Evolutionary conservation across 441 rosid genomes (phyloP).

Genomic region (Bocquillonia castaneifolia): DNA sequence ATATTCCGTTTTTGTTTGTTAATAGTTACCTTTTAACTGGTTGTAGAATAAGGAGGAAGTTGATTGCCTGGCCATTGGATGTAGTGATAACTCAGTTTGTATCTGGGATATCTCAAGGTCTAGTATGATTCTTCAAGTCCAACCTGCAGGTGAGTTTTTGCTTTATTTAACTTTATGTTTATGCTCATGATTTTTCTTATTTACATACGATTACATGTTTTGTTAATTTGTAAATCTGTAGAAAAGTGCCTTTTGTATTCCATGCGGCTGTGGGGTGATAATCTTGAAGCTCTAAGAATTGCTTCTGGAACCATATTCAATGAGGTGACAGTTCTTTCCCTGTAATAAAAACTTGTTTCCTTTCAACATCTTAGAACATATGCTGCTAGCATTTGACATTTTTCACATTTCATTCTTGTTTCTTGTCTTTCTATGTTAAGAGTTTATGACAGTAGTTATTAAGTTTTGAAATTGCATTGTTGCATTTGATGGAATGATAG

Average conservation of each 20-base stretch:
- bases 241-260: conserved; percentile 84
- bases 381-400: neutral
- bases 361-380: neutral
- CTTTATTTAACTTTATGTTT: neutral
- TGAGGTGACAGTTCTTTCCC: conserved; percentile 50
- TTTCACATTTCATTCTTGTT: neutral
- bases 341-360: neutral
- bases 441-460: neutral
- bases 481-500: conserved; percentile 13
- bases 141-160: conserved; percentile 60
- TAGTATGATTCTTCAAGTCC: conserved; percentile 50
- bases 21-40: conserved; percentile 18
- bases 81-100: conserved; percentile 71
- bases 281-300: conserved; percentile 52
- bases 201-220: neutral
- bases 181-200: neutral
- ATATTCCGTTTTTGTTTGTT: neutral
- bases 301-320: conserved; percentile 91
- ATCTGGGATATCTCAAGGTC: conserved; percentile 62
- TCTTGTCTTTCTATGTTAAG: neutral
- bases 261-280: conserved; percentile 84
- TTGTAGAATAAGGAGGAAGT: conserved; percentile 40
- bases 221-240: conserved; percentile 28
- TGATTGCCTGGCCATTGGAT: conserved; percentile 66
- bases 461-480: conserved; percentile 1